Evolutionary conservation across 1,139 yeast genomes (phyloP), one percentile per base, ranked within the genome.

Genomic region (Kluyveromyces sp.): DNA sequence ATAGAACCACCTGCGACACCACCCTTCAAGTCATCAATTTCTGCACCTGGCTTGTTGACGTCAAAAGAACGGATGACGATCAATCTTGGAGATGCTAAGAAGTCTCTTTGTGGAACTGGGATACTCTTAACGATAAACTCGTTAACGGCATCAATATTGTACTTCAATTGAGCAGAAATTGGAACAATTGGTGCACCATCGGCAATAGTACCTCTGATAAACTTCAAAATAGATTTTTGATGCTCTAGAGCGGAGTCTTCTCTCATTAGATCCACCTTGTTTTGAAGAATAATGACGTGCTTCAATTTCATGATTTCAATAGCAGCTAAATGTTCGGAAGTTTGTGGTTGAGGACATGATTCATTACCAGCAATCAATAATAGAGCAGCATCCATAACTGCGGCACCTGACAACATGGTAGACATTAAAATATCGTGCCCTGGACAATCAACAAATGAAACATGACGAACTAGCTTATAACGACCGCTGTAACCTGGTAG

Each of bases 1-100:
- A 94, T 92, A 47, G 97, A 88, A 58, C 99, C 99, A 75, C 99
- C 99, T 42, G 99, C 99, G 65, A 94, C 98, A 79, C 99, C 99
- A 63, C 99, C 99, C 74, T 90, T 90, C 66, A 94, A 78, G 61
- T 92, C 98, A 57, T 86, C 95, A 58, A 94, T 87, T 69, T 90
- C 97, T 39, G 97, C 83, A 74, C 99, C 99, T 51, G 99, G 99
- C 71, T 88, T 89, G 74, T 94, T 94, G 54, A 94, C 98, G 70
- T 94, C 99, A 67, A 94, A 94, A 36, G 98, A 92, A 75, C 99
- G 85, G 63, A 94, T 94, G 52, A 94, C 98, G 67, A 94, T 94
- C 63, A 94, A 80, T 65, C 95, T 81, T 60, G 98, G 98, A 52
- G 90, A 81, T 37, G 96, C 95, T 55, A 82, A 70, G 69, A 92